A percentile compares a stretch with the other conserved stretches of the same genome.
Conservation (phyloP, 495 filamentous ascomycete species). For the Thermothielavioides terrestris region DNA sequence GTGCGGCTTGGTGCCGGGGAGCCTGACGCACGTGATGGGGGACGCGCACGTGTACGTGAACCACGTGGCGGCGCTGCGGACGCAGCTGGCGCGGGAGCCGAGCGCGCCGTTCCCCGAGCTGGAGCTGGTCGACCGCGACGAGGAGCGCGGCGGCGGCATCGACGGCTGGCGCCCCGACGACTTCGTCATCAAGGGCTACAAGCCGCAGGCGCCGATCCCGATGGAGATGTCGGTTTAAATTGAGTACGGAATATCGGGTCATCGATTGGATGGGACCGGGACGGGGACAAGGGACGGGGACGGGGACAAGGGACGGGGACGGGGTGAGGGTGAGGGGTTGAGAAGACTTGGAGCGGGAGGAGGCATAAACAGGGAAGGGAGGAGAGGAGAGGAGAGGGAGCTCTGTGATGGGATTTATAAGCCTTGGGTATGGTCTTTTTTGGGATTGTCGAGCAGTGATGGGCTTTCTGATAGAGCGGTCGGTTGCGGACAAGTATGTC, state of each 20-base stretch:
- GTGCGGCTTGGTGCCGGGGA: slow-evolving; percentile 72
- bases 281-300: no score
- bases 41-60: slow-evolving; percentile 93
- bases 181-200: slow-evolving; percentile 79
- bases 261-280: no score
- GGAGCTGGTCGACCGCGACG: slow-evolving; percentile 42
- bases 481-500: no score
- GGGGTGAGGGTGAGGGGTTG: no score
- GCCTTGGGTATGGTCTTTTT: no score
- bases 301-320: no score
- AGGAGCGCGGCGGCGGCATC: slow-evolving; percentile 52
- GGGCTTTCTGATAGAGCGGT: no score
- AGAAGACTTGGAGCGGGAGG: no score
- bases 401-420: no score
- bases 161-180: slow-evolving; percentile 87
- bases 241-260: neutral
- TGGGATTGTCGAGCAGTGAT: no score
- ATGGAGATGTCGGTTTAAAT: slow-evolving; percentile 90
- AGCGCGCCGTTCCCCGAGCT: slow-evolving; percentile 74
- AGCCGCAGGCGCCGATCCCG: slow-evolving; percentile 78
- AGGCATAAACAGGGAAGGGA: no score
- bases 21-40: slow-evolving; percentile 86
- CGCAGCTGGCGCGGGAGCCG: slow-evolving; percentile 72
- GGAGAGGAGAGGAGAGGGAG: no score
- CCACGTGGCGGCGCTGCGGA: slow-evolving; percentile 76